Conservation (phyloP, 2,329 filamentous ascomycete genomes). For the Monilinia aucupariae region DNA sequence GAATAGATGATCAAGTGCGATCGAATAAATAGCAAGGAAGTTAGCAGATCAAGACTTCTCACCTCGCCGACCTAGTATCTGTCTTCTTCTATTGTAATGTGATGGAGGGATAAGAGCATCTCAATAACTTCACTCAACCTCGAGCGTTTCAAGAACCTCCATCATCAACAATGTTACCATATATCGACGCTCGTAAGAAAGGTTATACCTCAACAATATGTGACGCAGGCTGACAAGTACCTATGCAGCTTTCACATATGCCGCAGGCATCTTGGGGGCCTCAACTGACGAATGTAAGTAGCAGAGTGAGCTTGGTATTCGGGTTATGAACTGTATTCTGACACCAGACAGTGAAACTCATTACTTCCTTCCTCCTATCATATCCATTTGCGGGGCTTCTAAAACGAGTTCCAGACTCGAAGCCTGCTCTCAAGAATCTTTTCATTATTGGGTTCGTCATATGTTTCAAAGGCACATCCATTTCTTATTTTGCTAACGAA, state of each 20-base stretch:
- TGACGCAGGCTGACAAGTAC: constrained; percentile 26
- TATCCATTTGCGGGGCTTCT: constrained; percentile 85
- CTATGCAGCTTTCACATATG: constrained; percentile 54
- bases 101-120: constrained; percentile 26
- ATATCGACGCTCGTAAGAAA: constrained; percentile 53
- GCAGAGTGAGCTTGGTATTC: not conserved
- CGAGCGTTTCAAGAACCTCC: not conserved
- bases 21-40: constrained; percentile 8
- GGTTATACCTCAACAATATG: constrained; percentile 3
- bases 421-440: constrained; percentile 78
- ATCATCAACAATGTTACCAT: constrained; percentile 51
- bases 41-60: not conserved
- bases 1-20: constrained; percentile 2
- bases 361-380: constrained; percentile 83
- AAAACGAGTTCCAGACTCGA: constrained; percentile 82
- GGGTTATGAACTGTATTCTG: constrained; percentile 14
- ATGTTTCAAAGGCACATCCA: constrained; percentile 1
- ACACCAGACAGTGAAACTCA: constrained; percentile 72
- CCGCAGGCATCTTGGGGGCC: constrained; percentile 52
- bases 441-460: constrained; percentile 69
- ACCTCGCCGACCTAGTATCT: no score
- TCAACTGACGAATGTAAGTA: constrained; percentile 58
- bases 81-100: no score
- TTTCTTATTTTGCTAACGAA: constrained; percentile 16
- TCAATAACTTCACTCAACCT: not conserved